Evolutionary conservation across 2,329 filamentous ascomycete species (phyloP), one percentile per base, ranked within the genome.

Genomic region (Tolypocladium ophioglossoides): DNA sequence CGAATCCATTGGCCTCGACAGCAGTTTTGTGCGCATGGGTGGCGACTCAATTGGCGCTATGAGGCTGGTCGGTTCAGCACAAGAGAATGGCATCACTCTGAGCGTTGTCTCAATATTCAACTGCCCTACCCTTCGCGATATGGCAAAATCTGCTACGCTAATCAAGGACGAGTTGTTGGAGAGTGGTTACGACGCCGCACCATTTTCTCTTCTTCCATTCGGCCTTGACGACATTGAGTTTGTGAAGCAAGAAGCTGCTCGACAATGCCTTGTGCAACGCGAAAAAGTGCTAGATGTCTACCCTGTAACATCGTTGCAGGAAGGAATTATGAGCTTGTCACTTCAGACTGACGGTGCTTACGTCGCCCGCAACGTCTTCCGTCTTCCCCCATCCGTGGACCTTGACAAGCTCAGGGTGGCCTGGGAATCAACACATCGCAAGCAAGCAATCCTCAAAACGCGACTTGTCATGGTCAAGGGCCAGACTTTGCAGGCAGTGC

Each of bases 281-380:
- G 32, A 38, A 2, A 4, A 32, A 14, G 39, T 54, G 11, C 9
- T 38, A 22, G 53, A 54, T 32, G 14, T 48, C 12, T 54, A 51
- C 34, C 53, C 53, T 20, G 30, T 37, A 5, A 54, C 53, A 14
- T n/a, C 53, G 4, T 30, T 54, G 27, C 53, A 54, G 16, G 53
- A 54, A 39, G 53, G 49, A 5, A 35, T 54, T 3, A 54, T 54
- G 53, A 48, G 38, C 14, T 24, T 54, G 32, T 51, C 53, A 10
- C 38, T 40, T 2, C 48, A 54, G 9, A 39, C n/a, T 14, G 38
- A 51, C 22, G 49, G 34, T 24, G 40, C 39, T n/a, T 54, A 54
- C 16, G 53, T 51, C 16, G 38, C 34, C 11, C 53, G 41, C 12
- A 51, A 46, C 11, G 39, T 47, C 34, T 52, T 54, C 40, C 35